These are phyloP conservation scores for Elsinoe perseae DNA, from an alignment of 2,329 filamentous ascomycete genomes.

Conservation along the genomic window DNA sequence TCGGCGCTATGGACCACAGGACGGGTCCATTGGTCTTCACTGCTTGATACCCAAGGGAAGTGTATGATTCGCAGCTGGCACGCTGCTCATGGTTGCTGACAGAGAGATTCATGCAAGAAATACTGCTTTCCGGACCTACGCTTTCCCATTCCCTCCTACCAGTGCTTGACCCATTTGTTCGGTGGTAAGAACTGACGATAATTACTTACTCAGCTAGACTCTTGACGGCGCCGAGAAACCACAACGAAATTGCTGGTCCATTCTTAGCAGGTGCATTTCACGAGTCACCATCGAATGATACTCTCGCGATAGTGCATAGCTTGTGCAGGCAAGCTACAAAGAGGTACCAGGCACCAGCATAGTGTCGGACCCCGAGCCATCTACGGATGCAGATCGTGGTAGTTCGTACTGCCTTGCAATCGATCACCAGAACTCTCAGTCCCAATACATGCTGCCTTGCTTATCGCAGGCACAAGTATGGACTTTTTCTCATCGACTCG, in stretches of 20 bases:
- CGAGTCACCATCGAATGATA: too few species aligned
- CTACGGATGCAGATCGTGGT: conserved; percentile 9
- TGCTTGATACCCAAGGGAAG: conserved; percentile 11
- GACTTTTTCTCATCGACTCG: conserved; percentile 16
- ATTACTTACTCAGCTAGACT: not conserved
- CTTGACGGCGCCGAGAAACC: too few species aligned
- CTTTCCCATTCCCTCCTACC: not conserved
- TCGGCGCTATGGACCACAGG: not conserved
- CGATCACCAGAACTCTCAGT: not conserved
- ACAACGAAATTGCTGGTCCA: too few species aligned
- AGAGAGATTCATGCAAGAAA: conserved; percentile 13
- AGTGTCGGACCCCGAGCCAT: not conserved
- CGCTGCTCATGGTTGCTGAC: conserved; percentile 8
- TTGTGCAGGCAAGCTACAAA: not conserved
- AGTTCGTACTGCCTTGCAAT: not conserved
- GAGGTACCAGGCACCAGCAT: not conserved
- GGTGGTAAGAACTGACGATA: not conserved
- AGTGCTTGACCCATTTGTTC: not conserved
- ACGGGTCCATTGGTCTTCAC: not conserved
- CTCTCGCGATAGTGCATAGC: not conserved
- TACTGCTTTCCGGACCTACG: not conserved
- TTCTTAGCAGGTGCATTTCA: too few species aligned
- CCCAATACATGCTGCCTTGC: not conserved
- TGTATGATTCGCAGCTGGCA: not conserved
- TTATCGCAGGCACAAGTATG: not conserved